phyloP scores from a whole-genome alignment of 768 basidiomycete genomes.

The Suillus brevipes region DNA sequence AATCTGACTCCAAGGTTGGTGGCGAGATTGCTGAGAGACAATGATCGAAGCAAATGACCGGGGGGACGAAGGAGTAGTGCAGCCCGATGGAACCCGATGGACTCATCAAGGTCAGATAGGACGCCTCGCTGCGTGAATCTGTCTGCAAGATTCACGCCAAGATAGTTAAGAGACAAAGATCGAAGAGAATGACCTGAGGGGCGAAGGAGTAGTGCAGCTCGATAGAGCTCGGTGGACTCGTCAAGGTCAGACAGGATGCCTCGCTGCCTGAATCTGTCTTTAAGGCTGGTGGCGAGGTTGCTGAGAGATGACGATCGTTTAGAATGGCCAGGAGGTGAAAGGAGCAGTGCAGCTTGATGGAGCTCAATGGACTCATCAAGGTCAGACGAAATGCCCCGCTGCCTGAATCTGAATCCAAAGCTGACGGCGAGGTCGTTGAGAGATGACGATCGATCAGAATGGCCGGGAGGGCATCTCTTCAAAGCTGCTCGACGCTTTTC shows the following conservation, averaged over 20 bases:
- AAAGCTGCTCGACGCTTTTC: too few species aligned
- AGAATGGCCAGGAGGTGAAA: neutral
- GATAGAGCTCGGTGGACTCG: too few species aligned
- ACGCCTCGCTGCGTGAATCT: too few species aligned
- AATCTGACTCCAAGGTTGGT: neutral
- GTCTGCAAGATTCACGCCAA: too few species aligned
- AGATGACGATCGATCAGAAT: neutral
- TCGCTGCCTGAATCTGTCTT: neutral
- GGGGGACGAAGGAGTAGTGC: neutral
- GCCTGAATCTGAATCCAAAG: neutral
- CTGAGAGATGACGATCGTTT: neutral
- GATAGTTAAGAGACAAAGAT: too few species aligned
- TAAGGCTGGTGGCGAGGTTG: neutral
- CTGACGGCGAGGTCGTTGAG: neutral
- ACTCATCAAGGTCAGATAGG: neutral
- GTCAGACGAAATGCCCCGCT: neutral
- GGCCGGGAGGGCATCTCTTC: neutral
- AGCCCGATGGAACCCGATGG: neutral
- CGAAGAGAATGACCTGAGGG: too few species aligned
- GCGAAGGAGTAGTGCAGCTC: too few species aligned
- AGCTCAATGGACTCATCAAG: neutral
- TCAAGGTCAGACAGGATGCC: neutral
- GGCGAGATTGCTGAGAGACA: neutral
- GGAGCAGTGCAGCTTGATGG: neutral
- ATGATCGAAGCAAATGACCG: neutral